Conservation (phyloP, 352 stramenopile species). For the Globisporangium nunn region DNA sequence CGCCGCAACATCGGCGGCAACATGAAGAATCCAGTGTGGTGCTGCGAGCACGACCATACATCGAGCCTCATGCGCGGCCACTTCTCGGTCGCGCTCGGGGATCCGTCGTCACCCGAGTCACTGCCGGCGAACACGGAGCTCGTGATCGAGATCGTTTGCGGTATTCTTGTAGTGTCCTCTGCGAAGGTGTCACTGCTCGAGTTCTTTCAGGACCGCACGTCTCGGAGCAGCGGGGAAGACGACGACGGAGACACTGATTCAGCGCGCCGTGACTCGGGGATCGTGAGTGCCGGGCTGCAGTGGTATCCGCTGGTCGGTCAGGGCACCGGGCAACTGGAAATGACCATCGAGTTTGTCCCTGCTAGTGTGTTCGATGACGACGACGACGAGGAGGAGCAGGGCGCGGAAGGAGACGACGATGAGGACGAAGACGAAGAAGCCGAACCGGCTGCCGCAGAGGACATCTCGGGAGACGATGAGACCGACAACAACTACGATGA, state of each 20-base stretch:
- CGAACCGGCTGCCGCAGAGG: neutral
- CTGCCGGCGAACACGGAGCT: slow-evolving; percentile 35
- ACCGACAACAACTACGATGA: neutral
- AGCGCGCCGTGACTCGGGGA: slow-evolving; percentile 2
- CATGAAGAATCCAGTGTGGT: slow-evolving; percentile 39
- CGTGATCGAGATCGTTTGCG: slow-evolving; percentile 49
- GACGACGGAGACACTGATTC: slow-evolving; percentile 7
- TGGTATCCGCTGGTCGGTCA: slow-evolving; percentile 39
- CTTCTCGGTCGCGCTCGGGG: slow-evolving; percentile 17
- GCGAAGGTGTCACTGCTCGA: slow-evolving; percentile 28
- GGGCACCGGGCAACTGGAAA: slow-evolving; percentile 35
- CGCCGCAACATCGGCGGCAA: slow-evolving; percentile 29
- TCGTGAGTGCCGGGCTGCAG: slow-evolving; percentile 21
- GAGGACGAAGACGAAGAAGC: slow-evolving; percentile 4
- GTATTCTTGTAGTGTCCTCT: slow-evolving; percentile 32
- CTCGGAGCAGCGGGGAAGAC: neutral
- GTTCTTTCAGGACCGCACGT: slow-evolving; percentile 15
- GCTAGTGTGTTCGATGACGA: slow-evolving; percentile 13
- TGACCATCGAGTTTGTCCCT: slow-evolving; percentile 42
- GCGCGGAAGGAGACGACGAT: neutral
- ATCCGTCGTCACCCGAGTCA: slow-evolving; percentile 13
- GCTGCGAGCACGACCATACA: slow-evolving; percentile 19
- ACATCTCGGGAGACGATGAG: neutral
- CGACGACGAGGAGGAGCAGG: slow-evolving; percentile 4
- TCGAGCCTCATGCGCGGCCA: slow-evolving; percentile 21